Conservation (phyloP, 352 stramenopile species). For the Globisporangium middletonii region DNA sequence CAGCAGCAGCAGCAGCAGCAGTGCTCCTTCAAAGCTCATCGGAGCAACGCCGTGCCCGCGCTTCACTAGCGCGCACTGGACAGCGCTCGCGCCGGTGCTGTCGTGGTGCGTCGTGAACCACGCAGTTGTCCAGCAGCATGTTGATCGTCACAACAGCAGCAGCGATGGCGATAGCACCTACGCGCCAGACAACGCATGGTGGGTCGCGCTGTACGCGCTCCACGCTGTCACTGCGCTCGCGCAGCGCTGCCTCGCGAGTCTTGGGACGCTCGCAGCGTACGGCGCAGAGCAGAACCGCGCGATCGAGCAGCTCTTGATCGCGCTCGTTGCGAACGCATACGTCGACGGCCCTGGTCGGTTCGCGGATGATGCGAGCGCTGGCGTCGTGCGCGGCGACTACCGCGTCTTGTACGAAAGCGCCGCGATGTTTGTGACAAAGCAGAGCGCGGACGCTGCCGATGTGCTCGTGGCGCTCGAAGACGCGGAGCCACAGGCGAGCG, state of each 20-base stretch:
- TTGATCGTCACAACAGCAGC: not conserved
- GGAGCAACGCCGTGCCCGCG: not conserved
- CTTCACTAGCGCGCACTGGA: slow-evolving; percentile 4
- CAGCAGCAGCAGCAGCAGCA: too few relatives aligned
- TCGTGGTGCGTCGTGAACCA: slow-evolving; percentile 5
- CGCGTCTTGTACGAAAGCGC: slow-evolving; percentile 11
- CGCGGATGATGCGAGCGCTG: not conserved
- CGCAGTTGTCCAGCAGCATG: not conserved
- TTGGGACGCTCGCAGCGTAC: slow-evolving; percentile 5
- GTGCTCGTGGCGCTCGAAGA: not conserved
- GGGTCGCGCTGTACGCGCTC: slow-evolving; percentile 7
- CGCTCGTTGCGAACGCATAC: slow-evolving; percentile 7
- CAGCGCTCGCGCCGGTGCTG: not conserved
- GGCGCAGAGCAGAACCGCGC: slow-evolving; percentile 10
- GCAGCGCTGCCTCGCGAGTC: slow-evolving; percentile 1
- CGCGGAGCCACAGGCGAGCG: not conserved
- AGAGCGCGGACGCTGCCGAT: not conserved
- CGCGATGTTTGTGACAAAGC: slow-evolving; percentile 11
- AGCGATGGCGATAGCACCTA: not conserved
- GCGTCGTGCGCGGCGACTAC: slow-evolving; percentile 8
- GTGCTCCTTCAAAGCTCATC: not conserved
- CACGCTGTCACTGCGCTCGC: slow-evolving; percentile 1
- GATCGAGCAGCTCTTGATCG: slow-evolving; percentile 12
- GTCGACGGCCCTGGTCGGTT: slow-evolving; percentile 11
- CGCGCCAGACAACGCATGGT: slow-evolving; percentile 4